phyloP scores from a whole-genome alignment of 2,329 filamentous ascomycete genomes.

The Ambrosiella xylebori region DNA sequence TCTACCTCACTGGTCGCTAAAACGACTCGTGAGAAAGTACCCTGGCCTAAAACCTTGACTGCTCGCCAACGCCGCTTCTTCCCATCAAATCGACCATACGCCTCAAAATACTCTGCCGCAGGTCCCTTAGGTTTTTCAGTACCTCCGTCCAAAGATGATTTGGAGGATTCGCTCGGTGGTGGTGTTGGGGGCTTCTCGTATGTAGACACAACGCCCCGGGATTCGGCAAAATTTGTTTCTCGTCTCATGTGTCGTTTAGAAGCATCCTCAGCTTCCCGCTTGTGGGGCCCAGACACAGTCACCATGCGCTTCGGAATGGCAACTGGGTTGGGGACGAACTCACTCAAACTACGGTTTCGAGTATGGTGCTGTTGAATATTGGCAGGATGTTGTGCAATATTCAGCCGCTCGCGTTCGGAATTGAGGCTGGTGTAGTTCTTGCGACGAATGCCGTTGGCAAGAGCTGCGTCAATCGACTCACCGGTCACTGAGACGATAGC shows the following conservation, averaged over 20 bases:
- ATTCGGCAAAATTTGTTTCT: conserved; percentile 64
- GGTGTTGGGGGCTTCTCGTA: conserved; percentile 58
- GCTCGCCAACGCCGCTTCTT: conserved; percentile 65
- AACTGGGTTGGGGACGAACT: conserved; percentile 62
- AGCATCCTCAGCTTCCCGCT: conserved; percentile 23
- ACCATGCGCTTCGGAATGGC: conserved; percentile 54
- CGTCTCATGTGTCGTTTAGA: conserved; percentile 40
- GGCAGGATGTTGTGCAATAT: conserved; percentile 7
- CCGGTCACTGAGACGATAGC: conserved; percentile 33
- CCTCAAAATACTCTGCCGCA: conserved; percentile 49
- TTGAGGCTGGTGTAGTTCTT: conserved; percentile 35
- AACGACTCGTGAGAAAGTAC: conserved; percentile 89
- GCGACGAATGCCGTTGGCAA: conserved; percentile 37
- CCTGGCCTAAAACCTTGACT: conserved; percentile 67
- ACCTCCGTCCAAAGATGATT: conserved; percentile 22
- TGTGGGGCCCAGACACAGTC: conserved; percentile 49
- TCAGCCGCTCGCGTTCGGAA: conserved; percentile 1
- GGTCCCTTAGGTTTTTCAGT: conserved; percentile 24
- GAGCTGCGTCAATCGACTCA: conserved; percentile 33
- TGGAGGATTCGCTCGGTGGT: conserved; percentile 58
- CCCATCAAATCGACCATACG: conserved; percentile 45
- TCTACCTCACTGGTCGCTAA: conserved; percentile 65
- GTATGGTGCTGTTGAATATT: conserved; percentile 26
- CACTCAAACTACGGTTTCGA: conserved; percentile 72
- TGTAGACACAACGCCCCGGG: conserved; percentile 50